Percentiles rank a stretch among this genome's conserved stretches.
These are phyloP conservation scores for Sporothrix inflata DNA, from an alignment of 2,329 filamentous ascomycete genomes.

Conservation along the genomic window DNA sequence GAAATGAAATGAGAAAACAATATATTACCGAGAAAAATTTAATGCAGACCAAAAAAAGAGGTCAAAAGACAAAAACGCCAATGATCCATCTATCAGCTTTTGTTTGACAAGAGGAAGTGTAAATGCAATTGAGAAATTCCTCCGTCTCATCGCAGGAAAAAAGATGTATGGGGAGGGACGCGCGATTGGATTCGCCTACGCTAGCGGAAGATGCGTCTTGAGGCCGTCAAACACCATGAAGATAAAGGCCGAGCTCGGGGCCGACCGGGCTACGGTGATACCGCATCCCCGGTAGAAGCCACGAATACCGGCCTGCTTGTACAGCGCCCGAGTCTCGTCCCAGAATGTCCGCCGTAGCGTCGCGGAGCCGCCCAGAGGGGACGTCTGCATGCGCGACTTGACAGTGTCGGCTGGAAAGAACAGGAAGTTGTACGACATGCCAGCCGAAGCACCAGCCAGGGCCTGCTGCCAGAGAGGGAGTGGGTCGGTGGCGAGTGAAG, in stretches of 20 bases:
- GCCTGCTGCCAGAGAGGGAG: conserved; percentile 87
- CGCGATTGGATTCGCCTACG: no score
- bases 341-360: conserved; percentile 66
- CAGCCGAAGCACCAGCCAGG: conserved; percentile 81
- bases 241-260: conserved; percentile 96
- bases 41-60: not conserved
- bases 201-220: conserved; percentile 66
- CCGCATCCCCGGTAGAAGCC: conserved; percentile 94
- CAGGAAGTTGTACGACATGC: conserved; percentile 93
- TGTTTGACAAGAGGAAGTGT: not conserved
- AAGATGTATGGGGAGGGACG: not conserved
- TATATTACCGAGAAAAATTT: not conserved
- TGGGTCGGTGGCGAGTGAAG: conserved; percentile 51
- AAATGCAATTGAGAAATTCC: not conserved
- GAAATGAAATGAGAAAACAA: not conserved
- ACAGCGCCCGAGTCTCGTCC: conserved; percentile 73
- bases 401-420: conserved; percentile 98
- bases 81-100: conserved; percentile 11
- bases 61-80: conserved; percentile 3
- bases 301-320: conserved; percentile 77
- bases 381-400: conserved; percentile 95
- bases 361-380: conserved; percentile 57
- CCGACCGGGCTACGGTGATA: conserved; percentile 84
- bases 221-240: conserved; percentile 93
- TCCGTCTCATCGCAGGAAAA: not conserved